Conservation (phyloP, 805 yeast genomes). For the Monosporozyma solicola region DNA sequence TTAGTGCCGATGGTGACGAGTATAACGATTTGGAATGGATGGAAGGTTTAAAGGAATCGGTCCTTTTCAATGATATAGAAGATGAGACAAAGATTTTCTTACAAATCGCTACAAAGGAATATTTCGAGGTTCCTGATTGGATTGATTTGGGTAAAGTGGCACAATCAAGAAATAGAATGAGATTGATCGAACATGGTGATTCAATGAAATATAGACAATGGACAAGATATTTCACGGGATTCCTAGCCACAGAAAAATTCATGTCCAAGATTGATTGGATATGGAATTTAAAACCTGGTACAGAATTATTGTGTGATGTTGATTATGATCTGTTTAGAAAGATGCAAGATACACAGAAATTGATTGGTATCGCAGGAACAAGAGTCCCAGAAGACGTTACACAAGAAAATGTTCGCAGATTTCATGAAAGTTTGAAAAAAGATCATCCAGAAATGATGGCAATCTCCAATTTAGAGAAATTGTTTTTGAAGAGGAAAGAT, state of each 20-base stretch:
- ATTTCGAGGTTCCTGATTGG: slow-evolving; percentile 73
- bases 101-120: not conserved
- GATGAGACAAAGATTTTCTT: slow-evolving; percentile 39
- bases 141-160: slow-evolving; percentile 65
- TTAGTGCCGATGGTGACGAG: slow-evolving; percentile 55
- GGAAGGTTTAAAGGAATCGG: not conserved
- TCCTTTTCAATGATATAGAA: not conserved
- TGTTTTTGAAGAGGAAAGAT: slow-evolving; percentile 54
- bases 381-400: slow-evolving; percentile 58
- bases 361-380: slow-evolving; percentile 66
- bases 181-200: slow-evolving; percentile 57
- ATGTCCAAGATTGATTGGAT: slow-evolving; percentile 63
- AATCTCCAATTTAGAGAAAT: slow-evolving; percentile 51
- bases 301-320: slow-evolving; percentile 62
- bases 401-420: slow-evolving; percentile 60
- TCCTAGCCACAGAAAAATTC: slow-evolving; percentile 58
- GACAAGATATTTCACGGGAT: slow-evolving; percentile 78
- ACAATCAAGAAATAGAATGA: slow-evolving; percentile 47
- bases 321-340: slow-evolving; percentile 66
- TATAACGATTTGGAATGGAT: slow-evolving; percentile 33
- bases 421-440: slow-evolving; percentile 47
- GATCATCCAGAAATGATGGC: slow-evolving; percentile 44
- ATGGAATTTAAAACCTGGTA: slow-evolving; percentile 86
- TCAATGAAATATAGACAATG: slow-evolving; percentile 69
- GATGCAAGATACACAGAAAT: slow-evolving; percentile 61